phyloP scores from a whole-genome alignment of 176 grass and related monocot species.

The Melocanna baccifera region DNA sequence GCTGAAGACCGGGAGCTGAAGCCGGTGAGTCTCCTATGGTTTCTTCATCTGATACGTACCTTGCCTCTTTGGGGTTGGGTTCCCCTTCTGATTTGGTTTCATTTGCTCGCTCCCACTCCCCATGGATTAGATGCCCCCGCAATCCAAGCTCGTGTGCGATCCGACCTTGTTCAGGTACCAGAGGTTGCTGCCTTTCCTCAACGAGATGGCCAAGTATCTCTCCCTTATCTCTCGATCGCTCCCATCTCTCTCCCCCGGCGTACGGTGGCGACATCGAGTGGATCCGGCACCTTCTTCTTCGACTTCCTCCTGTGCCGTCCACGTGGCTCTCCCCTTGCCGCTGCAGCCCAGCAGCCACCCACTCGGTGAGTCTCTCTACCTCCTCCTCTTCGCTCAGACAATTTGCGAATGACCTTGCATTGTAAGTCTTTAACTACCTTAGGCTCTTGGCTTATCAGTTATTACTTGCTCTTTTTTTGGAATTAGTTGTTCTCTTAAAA shows the following conservation, averaged over 20 bases:
- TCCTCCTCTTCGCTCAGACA: no score
- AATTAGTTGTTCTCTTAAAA: neutral
- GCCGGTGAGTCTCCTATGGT: conserved; percentile 2
- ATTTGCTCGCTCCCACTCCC: neutral
- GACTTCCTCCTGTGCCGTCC: no score
- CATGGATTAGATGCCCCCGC: conserved; percentile 3
- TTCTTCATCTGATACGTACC: neutral
- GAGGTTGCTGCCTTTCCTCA: conserved; percentile 44
- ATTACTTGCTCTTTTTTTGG: neutral
- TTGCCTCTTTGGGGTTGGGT: neutral
- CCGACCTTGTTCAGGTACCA: conserved; percentile 45
- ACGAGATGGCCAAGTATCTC: conserved; percentile 34
- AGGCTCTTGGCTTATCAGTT: neutral
- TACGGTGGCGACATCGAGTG: no score
- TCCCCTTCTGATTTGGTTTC: neutral
- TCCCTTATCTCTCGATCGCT: no score
- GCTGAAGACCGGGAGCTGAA: conserved; percentile 16
- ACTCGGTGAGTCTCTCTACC: no score
- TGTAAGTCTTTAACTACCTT: neutral
- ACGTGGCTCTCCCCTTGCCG: no score
- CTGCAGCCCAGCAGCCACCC: no score
- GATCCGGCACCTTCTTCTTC: no score
- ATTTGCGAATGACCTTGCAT: neutral
- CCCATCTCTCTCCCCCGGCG: no score
- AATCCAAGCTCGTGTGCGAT: conserved; percentile 42